Evolutionary conservation across 2,329 filamentous ascomycete genomes (phyloP).

Genomic region (Dendryphion nanum): DNA sequence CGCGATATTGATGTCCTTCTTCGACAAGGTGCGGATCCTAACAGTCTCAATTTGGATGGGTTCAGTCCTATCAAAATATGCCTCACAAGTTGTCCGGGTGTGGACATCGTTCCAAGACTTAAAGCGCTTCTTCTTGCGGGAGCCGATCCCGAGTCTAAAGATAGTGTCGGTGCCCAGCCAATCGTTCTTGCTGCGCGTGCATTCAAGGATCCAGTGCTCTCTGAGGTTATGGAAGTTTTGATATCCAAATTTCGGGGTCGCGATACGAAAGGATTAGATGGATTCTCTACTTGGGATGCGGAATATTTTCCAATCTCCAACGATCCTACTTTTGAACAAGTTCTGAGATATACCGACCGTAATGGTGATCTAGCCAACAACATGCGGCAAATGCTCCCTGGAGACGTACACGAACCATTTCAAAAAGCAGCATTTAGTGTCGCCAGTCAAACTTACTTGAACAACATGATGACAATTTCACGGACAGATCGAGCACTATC

Average conservation of each 20-base stretch:
- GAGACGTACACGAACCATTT: conserved; percentile 19
- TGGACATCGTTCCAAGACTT: conserved; percentile 25
- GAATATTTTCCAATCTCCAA: conserved; percentile 27
- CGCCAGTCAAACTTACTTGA: conserved; percentile 23
- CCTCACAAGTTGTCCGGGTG: conserved; percentile 24
- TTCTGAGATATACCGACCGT: conserved; percentile 17
- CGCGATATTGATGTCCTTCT: conserved; percentile 30
- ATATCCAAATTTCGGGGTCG: conserved; percentile 21
- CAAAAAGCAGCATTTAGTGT: conserved; percentile 25
- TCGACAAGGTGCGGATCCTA: conserved; percentile 25
- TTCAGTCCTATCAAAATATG: conserved; percentile 24
- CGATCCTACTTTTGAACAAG: conserved; percentile 21
- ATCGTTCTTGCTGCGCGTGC: conserved; percentile 25
- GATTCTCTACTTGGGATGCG: conserved; percentile 15
- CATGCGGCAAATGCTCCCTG: conserved; percentile 21
- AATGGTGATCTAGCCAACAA: conserved; percentile 20
- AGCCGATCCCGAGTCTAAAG: conserved; percentile 28
- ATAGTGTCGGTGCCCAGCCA: conserved; percentile 17
- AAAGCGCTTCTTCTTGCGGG: conserved; percentile 25
- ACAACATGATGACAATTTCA: conserved; percentile 12
- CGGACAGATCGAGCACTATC: conserved; percentile 7
- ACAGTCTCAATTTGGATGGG: conserved; percentile 14
- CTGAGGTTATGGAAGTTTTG: conserved; percentile 23
- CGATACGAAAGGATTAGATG: conserved; percentile 10
- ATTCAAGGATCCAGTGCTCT: conserved; percentile 24